Percentiles rank a stretch among this genome's conserved stretches.
Evolutionary conservation across 2,329 filamentous ascomycete species (phyloP).

Genomic region (Metarhizium brunneum): DNA sequence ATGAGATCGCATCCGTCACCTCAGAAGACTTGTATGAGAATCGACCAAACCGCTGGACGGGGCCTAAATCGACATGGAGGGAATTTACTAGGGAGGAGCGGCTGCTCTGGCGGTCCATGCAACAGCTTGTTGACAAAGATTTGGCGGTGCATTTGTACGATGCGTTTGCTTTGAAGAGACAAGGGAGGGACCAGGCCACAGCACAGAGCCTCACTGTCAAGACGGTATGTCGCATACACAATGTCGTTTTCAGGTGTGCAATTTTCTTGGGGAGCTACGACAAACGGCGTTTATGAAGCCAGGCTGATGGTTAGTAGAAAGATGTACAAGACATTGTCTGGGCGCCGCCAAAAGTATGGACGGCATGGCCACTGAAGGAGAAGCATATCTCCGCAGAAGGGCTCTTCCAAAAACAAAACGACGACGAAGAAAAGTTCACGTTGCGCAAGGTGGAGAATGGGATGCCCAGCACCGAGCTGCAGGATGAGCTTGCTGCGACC

Average conservation of each 20-base stretch:
- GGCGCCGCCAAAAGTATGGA: conserved; percentile 57
- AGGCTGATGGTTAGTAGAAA: conserved; percentile 11
- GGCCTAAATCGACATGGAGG: conserved; percentile 58
- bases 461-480: conserved; percentile 51
- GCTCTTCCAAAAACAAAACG: conserved; percentile 36
- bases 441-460: conserved; percentile 33
- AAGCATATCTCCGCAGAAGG: conserved; percentile 49
- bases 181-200: conserved; percentile 15
- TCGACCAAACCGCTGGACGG: conserved; percentile 66
- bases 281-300: background rate
- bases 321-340: conserved; percentile 28
- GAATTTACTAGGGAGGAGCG: conserved; percentile 52
- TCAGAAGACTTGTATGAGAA: conserved; percentile 36
- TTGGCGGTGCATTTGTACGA: conserved; percentile 73
- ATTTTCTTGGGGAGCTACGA: background rate
- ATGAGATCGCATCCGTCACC: conserved; percentile 35
- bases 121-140: conserved; percentile 54
- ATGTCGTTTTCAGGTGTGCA: background rate
- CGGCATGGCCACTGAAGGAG: conserved; percentile 71
- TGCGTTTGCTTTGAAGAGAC: conserved; percentile 55
- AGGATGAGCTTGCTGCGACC: conserved; percentile 59
- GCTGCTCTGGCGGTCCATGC: conserved; percentile 52
- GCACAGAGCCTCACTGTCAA: conserved; percentile 18
- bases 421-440: conserved; percentile 42
- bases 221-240: conserved; percentile 11